Percentiles rank a stretch among this genome's conserved stretches.
phyloP scores from a whole-genome alignment of 2,329 filamentous ascomycete genomes.

The Chaetomiaceae sp. region DNA sequence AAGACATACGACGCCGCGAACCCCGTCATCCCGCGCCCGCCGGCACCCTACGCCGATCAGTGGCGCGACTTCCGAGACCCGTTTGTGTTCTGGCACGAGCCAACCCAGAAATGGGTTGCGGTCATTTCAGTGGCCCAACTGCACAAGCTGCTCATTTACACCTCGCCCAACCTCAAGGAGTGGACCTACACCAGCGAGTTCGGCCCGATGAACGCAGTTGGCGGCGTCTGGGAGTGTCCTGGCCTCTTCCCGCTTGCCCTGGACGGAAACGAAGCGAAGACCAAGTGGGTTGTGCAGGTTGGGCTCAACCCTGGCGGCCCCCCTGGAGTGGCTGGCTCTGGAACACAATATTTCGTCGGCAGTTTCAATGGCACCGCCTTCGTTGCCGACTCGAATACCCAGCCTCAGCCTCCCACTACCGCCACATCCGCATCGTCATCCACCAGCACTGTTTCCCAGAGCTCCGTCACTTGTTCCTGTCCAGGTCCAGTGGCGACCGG shows the following conservation, averaged over 20 bases:
- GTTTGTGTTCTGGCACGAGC: conserved; percentile 6
- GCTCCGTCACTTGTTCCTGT: not conserved
- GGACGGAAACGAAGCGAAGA: not conserved
- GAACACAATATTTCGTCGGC: conserved; percentile 3
- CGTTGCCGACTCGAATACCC: not conserved
- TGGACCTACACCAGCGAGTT: conserved; percentile 6
- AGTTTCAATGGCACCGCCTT: conserved; percentile 4
- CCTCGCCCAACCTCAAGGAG: conserved; percentile 7
- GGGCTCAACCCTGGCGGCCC: conserved; percentile 3
- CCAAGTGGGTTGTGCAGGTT: conserved; percentile 5
- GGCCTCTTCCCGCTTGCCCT: conserved; percentile 4
- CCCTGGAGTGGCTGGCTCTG: conserved; percentile 6
- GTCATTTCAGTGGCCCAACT: conserved; percentile 3
- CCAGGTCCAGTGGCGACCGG: not conserved
- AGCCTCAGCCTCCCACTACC: not conserved
- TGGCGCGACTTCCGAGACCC: conserved; percentile 7
- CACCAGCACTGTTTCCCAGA: not conserved
- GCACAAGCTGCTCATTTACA: conserved; percentile 6
- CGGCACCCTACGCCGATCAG: conserved; percentile 6
- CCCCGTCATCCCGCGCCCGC: conserved; percentile 3
- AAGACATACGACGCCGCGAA: conserved; percentile 5
- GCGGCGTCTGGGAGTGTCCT: conserved; percentile 6
- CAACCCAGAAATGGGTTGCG: conserved; percentile 2
- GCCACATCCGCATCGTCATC: not conserved
- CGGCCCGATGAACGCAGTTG: conserved; percentile 6